Evolutionary conservation across 306 rosid species (phyloP), one percentile per base, ranked within the genome.

Genomic region (Styphnolobium japonicum): DNA sequence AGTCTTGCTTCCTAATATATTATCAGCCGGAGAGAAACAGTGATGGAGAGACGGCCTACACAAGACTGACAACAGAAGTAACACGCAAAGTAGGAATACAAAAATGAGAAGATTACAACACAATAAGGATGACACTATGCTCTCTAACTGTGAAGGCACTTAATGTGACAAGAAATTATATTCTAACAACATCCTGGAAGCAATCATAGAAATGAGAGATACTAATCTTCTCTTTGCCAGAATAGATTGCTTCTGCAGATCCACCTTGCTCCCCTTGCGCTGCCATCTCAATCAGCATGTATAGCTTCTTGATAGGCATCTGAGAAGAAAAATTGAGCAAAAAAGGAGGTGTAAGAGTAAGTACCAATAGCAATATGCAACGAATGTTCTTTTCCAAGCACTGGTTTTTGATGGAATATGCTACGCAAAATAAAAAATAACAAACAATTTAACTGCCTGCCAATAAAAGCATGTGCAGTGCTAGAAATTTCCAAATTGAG

Each of bases 251-350:
- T 78, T 93, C 94, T 0, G 98, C 92, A 39, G 89, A 89, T 78
- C 97, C 98, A 67, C 99, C 99, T 6, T 73, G 77, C 67, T 87
- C 89, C n/a, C 99, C 99, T 81, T 96, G 99, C 3, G 96, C 99
- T 65, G 99, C 98, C 99, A 96, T 96, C 88, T 93, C 98, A 73
- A 93, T 74, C 85, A 93, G 58, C 94, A 87, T 90, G 82, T 90
- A 96, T 45, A 96, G 87, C 91, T 91, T 96, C 92, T 86, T 96
- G 90, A 96, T 96, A 42, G 99, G 88, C 85, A 91, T 81, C 98
- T 95, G 65, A 37, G 34, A 64, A 78, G 33, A 71, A 33, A 48
- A 75, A 78, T 68, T 81, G 57, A 79, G 58, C 84, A 67, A 49
- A 21, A 71, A 79, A 57, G 27, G 49, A 37, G n/a, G 72, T 74